Conservation (phyloP, 2,329 filamentous ascomycete species). For the Trichoderma oligosporum region DNA sequence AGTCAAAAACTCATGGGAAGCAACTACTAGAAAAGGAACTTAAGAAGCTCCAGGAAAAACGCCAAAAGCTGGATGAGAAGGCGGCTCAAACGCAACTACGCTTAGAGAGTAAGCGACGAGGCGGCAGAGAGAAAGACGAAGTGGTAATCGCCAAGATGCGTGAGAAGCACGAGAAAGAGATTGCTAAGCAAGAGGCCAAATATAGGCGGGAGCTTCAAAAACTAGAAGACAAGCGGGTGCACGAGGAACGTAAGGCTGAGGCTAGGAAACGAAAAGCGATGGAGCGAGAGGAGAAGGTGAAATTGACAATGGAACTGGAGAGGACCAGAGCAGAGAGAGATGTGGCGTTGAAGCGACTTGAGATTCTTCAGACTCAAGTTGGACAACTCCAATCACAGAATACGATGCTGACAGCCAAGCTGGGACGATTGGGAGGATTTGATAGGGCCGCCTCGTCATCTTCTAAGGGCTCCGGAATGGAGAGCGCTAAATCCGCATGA, state of each 20-base stretch:
- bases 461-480: constrained; percentile 20
- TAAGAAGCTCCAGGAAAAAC: constrained; percentile 57
- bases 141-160: constrained; percentile 53
- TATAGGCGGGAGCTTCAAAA: constrained; percentile 61
- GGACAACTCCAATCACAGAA: constrained; percentile 59
- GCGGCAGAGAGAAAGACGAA: constrained; percentile 49
- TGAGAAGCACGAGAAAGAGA: constrained; percentile 60
- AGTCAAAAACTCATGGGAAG: constrained; percentile 33
- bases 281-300: constrained; percentile 52
- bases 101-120: constrained; percentile 41
- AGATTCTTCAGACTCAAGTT: constrained; percentile 52
- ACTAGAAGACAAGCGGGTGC: constrained; percentile 59
- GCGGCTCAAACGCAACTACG: constrained; percentile 53
- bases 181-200: constrained; percentile 64
- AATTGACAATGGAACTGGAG: constrained; percentile 51
- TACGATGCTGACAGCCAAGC: constrained; percentile 51
- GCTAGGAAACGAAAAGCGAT: constrained; percentile 47
- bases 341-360: constrained; percentile 49
- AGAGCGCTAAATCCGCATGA: constrained; percentile 11
- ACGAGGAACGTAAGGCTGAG: constrained; percentile 59
- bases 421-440: constrained; percentile 47
- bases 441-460: constrained; percentile 38
- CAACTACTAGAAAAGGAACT: constrained; percentile 57
- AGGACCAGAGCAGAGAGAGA: constrained; percentile 49
- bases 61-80: constrained; percentile 60